Evolutionary conservation across 208 protist species (phyloP), one percentile per base, ranked within the genome.

Genomic region (Trypanosoma platydactyli): DNA sequence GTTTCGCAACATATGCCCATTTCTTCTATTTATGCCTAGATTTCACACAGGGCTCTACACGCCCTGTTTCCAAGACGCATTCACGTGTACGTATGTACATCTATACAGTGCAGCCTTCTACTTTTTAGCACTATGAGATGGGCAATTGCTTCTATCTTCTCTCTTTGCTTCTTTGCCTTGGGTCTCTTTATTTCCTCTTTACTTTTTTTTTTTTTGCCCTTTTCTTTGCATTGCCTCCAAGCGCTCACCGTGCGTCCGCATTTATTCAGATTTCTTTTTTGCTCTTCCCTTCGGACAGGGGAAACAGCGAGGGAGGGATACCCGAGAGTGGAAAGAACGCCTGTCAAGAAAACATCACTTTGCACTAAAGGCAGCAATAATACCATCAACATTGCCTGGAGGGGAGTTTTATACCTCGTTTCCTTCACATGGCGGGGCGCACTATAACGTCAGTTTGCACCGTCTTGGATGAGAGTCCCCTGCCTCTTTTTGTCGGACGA

Each of bases 401-500:
- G 9, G 33, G 33, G 33, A 38, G 33, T 9, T 3, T 38, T 9
- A 38, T 3, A 38, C 33, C 33, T 38, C 33, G 33, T 38, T 9
- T 38, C 33, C 33, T 60, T 60, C 5, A 41, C 22, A 73, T 73
- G 68, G 38, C 68, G 51, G 68, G 51, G 53, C 67, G 59, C 44
- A 73, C 79, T 13, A 86, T 92, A 64, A 72, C 78, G 62, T 85
- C 79, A 44, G 71, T 88, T 67, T 77, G 81, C 38, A 69, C 71
- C 42, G 64, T 77, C 44, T 53, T 72, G 18, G 79, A 79, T 13
- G 81, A 68, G 22, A 72, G 68, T 53, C 74, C 77, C 12, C 55
- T 71, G 9, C 76, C 80, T 27, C 50, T 90, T 44, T 90, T 93
- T 57, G 72, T 93, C 35, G 87, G 87, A 18, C 75, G 87, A 57